phyloP scores from a whole-genome alignment of 768 basidiomycete species.

The Suillus placidus region DNA sequence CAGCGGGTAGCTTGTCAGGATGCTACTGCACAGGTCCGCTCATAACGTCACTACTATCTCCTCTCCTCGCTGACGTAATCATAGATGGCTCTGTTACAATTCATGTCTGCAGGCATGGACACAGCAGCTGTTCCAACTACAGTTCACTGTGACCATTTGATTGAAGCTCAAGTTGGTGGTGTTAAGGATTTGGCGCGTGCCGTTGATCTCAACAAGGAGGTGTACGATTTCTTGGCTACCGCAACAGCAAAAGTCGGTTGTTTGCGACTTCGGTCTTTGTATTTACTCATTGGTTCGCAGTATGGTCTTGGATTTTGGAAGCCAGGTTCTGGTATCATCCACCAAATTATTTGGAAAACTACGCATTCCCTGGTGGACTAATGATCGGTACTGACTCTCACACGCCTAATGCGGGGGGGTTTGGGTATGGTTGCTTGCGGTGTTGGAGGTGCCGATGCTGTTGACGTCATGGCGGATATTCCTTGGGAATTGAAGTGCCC shows the following conservation, averaged over 20 bases:
- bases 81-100: constrained; percentile 99
- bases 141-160: constrained; percentile 99
- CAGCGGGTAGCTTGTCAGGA: constrained; percentile 91
- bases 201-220: constrained; percentile 94
- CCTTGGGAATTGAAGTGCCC: constrained; percentile 99
- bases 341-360: constrained; percentile 99
- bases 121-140: constrained; percentile 97
- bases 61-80: constrained; percentile 30
- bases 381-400: constrained; percentile 99
- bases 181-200: constrained; percentile 92
- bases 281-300: constrained; percentile 36
- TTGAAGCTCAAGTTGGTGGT: constrained; percentile 95
- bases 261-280: not conserved
- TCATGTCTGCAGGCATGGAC: constrained; percentile 99
- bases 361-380: constrained; percentile 97
- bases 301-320: constrained; percentile 99
- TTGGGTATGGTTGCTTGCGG: constrained; percentile 99
- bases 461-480: constrained; percentile 97
- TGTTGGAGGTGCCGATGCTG: constrained; percentile 99
- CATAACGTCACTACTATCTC: constrained; percentile 18
- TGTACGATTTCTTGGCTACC: constrained; percentile 98
- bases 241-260: constrained; percentile 82
- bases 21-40: constrained; percentile 78
- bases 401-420: constrained; percentile 98
- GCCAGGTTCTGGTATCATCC: constrained; percentile 98